These are phyloP conservation scores for Chaetomium cochliodes DNA, from an alignment of 495 filamentous ascomycete genomes.

Conservation along the genomic window DNA sequence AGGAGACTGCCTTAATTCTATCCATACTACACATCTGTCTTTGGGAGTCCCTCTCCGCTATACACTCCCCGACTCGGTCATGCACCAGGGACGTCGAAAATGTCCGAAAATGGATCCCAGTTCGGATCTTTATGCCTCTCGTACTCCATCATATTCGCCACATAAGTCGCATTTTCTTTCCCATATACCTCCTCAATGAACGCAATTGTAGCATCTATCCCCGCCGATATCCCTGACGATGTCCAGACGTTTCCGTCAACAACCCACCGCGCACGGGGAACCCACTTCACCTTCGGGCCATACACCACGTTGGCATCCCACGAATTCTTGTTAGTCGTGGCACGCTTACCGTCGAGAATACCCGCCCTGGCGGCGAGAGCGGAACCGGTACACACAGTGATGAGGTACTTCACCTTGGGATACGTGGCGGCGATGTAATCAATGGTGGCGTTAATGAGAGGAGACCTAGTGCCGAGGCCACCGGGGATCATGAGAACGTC, in stretches of 20 bases:
- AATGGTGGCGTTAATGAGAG: not conserved
- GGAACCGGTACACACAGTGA: not conserved
- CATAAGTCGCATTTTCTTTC: not conserved
- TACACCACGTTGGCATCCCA: not conserved
- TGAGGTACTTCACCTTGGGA: not conserved
- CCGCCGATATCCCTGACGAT: not conserved
- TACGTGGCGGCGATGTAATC: not conserved
- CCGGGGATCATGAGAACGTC: not conserved
- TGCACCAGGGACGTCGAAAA: not conserved
- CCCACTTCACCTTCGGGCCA: not conserved
- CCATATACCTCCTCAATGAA: not conserved
- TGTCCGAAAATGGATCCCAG: not conserved
- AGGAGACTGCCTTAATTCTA: too few relatives aligned
- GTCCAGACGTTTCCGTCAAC: not conserved
- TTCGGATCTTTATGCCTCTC: not conserved
- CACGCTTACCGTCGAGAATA: not conserved
- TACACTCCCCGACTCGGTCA: too few relatives aligned
- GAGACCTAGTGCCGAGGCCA: not conserved
- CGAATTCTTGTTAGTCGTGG: not conserved
- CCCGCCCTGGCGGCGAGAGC: not conserved
- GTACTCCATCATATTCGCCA: constrained; percentile 1
- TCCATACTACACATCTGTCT: too few relatives aligned
- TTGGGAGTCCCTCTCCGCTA: too few relatives aligned
- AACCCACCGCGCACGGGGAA: not conserved
- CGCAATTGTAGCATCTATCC: not conserved